Conservation (phyloP, 1,139 yeast genomes). For the Tardiomyces digboiensis region DNA sequence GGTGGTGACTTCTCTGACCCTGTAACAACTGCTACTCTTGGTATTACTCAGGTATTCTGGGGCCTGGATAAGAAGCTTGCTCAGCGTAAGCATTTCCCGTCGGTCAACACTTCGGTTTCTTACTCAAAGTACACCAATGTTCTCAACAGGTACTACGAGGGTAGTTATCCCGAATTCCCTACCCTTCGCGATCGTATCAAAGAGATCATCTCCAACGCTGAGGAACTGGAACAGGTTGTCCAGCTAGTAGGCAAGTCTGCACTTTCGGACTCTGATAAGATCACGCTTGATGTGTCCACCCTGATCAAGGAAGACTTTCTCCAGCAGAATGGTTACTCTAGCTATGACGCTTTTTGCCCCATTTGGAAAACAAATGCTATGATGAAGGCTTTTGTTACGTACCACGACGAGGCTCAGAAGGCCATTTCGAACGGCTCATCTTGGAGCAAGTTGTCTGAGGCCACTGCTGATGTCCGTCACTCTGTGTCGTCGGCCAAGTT, state of each 20-base stretch:
- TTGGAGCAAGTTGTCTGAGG: conserved; percentile 88
- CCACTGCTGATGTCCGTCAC: conserved; percentile 86
- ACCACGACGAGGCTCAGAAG: conserved; percentile 96
- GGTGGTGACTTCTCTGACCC: conserved; percentile 99
- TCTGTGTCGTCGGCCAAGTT: conserved; percentile 91
- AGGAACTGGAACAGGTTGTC: conserved; percentile 97
- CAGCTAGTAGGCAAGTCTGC: conserved; percentile 99
- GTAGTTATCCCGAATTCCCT: conserved; percentile 87
- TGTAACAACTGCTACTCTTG: conserved; percentile 94
- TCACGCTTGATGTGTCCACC: conserved; percentile 85
- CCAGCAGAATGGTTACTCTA: conserved; percentile 98
- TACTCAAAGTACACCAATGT: conserved; percentile 93
- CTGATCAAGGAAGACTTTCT: conserved; percentile 95
- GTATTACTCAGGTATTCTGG: conserved; percentile 99
- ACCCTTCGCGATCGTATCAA: conserved; percentile 79
- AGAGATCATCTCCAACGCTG: conserved; percentile 93
- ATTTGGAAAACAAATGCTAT: conserved; percentile 97
- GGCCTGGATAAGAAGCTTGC: conserved; percentile 98
- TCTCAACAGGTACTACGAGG: conserved; percentile 76
- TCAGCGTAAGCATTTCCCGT: conserved; percentile 99
- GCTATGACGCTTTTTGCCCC: conserved; percentile 98
- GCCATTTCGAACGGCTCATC: conserved; percentile 90
- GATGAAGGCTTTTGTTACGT: conserved; percentile 91
- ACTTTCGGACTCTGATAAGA: conserved; percentile 90
- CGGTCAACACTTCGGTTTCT: conserved; percentile 90